Percentiles rank a stretch among this genome's conserved stretches.
Evolutionary conservation across 306 rosid species (phyloP).

Genomic region (Boehmeria nivea): DNA sequence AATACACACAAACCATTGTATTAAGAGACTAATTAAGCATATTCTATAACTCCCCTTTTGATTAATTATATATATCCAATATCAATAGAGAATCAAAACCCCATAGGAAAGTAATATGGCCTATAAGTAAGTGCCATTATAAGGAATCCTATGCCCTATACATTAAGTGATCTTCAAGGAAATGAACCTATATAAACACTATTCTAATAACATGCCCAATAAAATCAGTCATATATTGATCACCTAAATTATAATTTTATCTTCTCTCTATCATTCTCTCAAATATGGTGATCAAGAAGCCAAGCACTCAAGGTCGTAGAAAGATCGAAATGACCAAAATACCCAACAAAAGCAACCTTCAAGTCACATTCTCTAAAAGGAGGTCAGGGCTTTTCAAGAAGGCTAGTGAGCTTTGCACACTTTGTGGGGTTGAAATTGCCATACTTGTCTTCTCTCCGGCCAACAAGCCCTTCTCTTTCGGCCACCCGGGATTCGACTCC

Average conservation of each 20-base stretch:
- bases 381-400: slow-evolving; percentile 67
- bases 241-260: not conserved
- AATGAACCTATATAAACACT: slow-evolving; percentile 15
- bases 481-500: slow-evolving; percentile 55
- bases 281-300: slow-evolving; percentile 39
- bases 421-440: slow-evolving; percentile 56
- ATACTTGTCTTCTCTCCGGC: slow-evolving; percentile 65
- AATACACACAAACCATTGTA: no score
- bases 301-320: slow-evolving; percentile 41
- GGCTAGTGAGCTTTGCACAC: slow-evolving; percentile 66
- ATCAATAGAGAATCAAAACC: not conserved
- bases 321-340: slow-evolving; percentile 57
- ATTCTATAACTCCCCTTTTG: not conserved
- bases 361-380: slow-evolving; percentile 67
- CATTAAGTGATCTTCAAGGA: not conserved
- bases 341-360: slow-evolving; percentile 45
- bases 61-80: not conserved
- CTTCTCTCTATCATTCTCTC: not conserved
- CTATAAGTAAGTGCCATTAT: not conserved
- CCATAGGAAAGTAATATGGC: not conserved
- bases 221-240: not conserved
- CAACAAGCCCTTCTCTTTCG: slow-evolving; percentile 56
- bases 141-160: slow-evolving; percentile 3
- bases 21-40: not conserved
- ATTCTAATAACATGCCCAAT: not conserved